phyloP scores from a whole-genome alignment of 305 asterid species.

The Solanum hybrid region DNA sequence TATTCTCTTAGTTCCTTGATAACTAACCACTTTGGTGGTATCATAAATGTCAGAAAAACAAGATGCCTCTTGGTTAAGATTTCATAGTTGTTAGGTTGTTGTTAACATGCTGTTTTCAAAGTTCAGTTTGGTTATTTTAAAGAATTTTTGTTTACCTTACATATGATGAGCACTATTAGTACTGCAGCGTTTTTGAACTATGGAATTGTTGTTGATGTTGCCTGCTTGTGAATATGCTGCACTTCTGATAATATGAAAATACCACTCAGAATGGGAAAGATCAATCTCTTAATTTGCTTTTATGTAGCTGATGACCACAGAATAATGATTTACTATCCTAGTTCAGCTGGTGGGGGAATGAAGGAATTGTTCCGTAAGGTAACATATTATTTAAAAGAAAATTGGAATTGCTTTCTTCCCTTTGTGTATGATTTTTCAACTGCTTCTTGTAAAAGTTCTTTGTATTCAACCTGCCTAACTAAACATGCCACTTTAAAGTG shows the following conservation, averaged over 20 bases:
- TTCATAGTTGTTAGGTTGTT: not conserved
- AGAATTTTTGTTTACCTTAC: not conserved
- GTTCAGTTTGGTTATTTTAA: not conserved
- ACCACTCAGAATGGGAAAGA: constrained; percentile 4
- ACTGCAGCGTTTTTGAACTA: not conserved
- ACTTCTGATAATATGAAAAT: not conserved
- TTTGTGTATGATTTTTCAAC: not conserved
- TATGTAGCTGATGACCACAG: constrained; percentile 92
- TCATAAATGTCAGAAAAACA: not conserved
- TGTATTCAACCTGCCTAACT: not conserved
- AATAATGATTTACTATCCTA: constrained; percentile 95
- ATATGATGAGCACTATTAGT: not conserved
- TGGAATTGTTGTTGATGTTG: not conserved
- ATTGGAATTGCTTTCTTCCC: not conserved
- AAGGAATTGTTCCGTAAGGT: constrained; percentile 96
- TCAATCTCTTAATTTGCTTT: constrained; percentile 25
- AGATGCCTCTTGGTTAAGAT: constrained; percentile 2
- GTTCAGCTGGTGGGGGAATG: constrained; percentile 99
- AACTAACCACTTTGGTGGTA: not conserved
- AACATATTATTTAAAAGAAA: constrained; percentile 7
- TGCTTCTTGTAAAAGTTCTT: not conserved
- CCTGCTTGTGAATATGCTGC: not conserved
- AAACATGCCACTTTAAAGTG: not conserved
- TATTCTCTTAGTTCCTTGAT: not conserved
- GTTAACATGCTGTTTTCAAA: not conserved